Evolutionary conservation across 495 filamentous ascomycete species (phyloP), one percentile per base, ranked within the genome.

Genomic region (Entonaema liquescens): DNA sequence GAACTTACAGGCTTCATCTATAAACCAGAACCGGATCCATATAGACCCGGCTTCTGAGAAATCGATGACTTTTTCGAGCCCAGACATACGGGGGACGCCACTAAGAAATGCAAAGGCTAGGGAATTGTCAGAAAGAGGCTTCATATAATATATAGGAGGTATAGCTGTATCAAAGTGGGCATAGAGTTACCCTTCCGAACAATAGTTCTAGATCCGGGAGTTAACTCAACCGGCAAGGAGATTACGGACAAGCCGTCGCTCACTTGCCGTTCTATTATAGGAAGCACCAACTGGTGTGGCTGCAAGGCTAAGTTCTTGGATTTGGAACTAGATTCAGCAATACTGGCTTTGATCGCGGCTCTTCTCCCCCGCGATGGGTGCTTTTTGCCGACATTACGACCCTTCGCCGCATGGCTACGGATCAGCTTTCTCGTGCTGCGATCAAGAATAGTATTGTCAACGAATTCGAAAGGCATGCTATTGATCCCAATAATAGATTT

Each of bases 301-400:
- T 23, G 42, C 5, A 21, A 47, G 17, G 2, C 42, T 9, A 47
- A 47, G 0, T 47, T 9, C 9, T 23, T 23, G 8, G 42, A 5
- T 23, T 47, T 47, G 23, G 21, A 47, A 23, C 12, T 3, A 21
- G 42, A 47, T 29, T 26, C 23, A 11, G 28, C 50, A 53, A 53
- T 29, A 17, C n/a, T 12, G 23, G 26, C 23, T 28, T 17, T 28
- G 50, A 9, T 29, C 13, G 50, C 3, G 19, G 42, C 42, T 47
- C 42, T 47, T 47, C 42, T 47, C 19, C 42, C 42, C 19, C 42
- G 42, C 42, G 42, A 47, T 53, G 49, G 49, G 25, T 53, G 49
- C 8, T 23, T 53, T 53, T 29, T 28, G 13, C 49, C 49, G 23
- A 53, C 49, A 53, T 53, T 53, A 12, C 49, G 49, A 29, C 26